These are phyloP conservation scores for Fusarium pseudocircinatum DNA, from an alignment of 2,329 filamentous ascomycete species.

Conservation along the genomic window DNA sequence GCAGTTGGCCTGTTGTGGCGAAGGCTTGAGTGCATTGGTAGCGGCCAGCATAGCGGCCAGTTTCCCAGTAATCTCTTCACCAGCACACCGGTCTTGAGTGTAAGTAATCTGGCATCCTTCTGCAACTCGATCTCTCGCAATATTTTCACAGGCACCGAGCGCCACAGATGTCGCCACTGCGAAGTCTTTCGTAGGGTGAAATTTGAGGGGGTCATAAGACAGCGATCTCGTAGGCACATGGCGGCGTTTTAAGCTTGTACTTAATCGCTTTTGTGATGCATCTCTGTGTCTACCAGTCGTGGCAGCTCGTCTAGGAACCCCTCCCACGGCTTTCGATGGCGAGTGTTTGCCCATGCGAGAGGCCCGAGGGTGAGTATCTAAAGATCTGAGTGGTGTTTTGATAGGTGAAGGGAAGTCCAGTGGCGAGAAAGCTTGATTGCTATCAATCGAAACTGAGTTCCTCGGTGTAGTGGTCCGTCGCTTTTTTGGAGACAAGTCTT, in stretches of 20 bases:
- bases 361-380: background rate
- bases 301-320: conserved; percentile 21
- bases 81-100: background rate
- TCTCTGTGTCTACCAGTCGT: conserved; percentile 17
- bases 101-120: background rate
- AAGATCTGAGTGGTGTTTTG: background rate
- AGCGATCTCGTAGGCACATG: conserved; percentile 18
- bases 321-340: background rate
- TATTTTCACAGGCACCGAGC: conserved; percentile 23
- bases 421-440: conserved; percentile 8
- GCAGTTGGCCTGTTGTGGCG: conserved; percentile 9
- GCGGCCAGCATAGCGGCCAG: conserved; percentile 51
- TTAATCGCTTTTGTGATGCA: conserved; percentile 23
- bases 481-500: conserved; percentile 11
- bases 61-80: conserved; percentile 48
- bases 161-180: conserved; percentile 11
- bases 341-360: conserved; percentile 22
- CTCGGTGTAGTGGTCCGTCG: conserved; percentile 1
- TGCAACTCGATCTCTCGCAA: conserved; percentile 3
- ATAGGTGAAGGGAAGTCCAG: conserved; percentile 16
- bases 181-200: conserved; percentile 23
- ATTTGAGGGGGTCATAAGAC: conserved; percentile 34
- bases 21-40: conserved; percentile 48
- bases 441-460: background rate
- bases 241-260: conserved; percentile 21